Evolutionary conservation across 305 asterid species (phyloP).

Genomic region (Fraxinus dipetala): DNA sequence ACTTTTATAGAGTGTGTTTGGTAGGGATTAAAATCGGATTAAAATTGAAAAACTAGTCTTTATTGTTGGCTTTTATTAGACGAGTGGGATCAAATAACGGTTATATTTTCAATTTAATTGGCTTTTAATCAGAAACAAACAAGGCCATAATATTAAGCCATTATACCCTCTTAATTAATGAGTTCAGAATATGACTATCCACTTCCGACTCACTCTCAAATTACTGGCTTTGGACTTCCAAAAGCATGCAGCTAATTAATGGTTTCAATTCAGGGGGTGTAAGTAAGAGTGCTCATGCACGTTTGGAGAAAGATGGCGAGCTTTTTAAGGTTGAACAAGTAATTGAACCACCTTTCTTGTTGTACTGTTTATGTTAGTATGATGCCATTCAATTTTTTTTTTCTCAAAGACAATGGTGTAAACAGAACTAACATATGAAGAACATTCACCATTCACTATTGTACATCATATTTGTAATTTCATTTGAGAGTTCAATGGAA

Average conservation of each 20-base stretch:
- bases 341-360: background rate
- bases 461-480: background rate
- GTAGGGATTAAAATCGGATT: too few relatives aligned
- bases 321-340: background rate
- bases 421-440: background rate
- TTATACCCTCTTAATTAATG: background rate
- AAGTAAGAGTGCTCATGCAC: background rate
- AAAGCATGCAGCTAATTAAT: background rate
- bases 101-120: too few relatives aligned
- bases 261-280: background rate
- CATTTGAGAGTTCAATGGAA: background rate
- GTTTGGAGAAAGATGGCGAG: background rate
- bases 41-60: too few relatives aligned
- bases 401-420: background rate
- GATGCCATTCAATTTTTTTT: background rate
- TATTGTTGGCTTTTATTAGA: too few relatives aligned
- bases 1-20: background rate
- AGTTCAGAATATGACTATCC: background rate
- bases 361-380: background rate
- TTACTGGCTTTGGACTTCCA: background rate
- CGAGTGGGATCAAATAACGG: too few relatives aligned
- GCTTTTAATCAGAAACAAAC: too few relatives aligned
- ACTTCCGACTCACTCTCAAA: background rate
- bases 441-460: background rate
- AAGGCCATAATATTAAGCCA: background rate